Evolutionary conservation across 2,329 filamentous ascomycete genomes (phyloP).

Genomic region (Teratosphaeria gauchensis): DNA sequence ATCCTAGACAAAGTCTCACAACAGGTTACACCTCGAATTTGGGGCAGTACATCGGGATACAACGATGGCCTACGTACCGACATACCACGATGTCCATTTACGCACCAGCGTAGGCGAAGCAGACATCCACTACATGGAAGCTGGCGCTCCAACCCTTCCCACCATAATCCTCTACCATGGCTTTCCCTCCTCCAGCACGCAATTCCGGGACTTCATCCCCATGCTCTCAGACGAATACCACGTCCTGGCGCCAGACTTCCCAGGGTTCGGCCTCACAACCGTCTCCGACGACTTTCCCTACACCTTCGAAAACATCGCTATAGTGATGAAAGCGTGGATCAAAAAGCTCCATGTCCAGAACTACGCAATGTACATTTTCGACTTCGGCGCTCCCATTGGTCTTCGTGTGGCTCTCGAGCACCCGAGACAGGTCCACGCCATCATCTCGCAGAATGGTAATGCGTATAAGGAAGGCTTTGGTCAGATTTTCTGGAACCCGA

Average conservation of each 20-base stretch:
- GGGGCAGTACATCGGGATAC: neutral
- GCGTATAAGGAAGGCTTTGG: slow-evolving; percentile 49
- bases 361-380: slow-evolving; percentile 52
- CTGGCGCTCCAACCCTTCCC: slow-evolving; percentile 17
- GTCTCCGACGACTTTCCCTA: slow-evolving; percentile 39
- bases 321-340: slow-evolving; percentile 41
- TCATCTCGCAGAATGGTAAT: slow-evolving; percentile 53
- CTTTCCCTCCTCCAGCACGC: slow-evolving; percentile 37
- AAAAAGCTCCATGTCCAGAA: slow-evolving; percentile 36
- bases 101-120: neutral
- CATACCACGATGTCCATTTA: neutral
- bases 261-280: slow-evolving; percentile 49
- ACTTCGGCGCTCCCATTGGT: slow-evolving; percentile 51
- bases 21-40: too few species aligned
- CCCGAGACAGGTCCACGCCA: slow-evolving; percentile 40
- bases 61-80: neutral
- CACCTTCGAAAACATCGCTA: slow-evolving; percentile 45
- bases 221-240: slow-evolving; percentile 33
- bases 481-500: slow-evolving; percentile 34
- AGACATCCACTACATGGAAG: slow-evolving; percentile 14
- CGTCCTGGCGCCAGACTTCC: slow-evolving; percentile 49
- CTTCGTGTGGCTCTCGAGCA: slow-evolving; percentile 44
- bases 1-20: too few species aligned
- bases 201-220: slow-evolving; percentile 38
- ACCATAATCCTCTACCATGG: slow-evolving; percentile 39